A percentile compares a stretch with the other conserved stretches of the same genome.
Conservation (phyloP, 2,329 filamentous ascomycete genomes). For the Apiospora saccharicola region DNA sequence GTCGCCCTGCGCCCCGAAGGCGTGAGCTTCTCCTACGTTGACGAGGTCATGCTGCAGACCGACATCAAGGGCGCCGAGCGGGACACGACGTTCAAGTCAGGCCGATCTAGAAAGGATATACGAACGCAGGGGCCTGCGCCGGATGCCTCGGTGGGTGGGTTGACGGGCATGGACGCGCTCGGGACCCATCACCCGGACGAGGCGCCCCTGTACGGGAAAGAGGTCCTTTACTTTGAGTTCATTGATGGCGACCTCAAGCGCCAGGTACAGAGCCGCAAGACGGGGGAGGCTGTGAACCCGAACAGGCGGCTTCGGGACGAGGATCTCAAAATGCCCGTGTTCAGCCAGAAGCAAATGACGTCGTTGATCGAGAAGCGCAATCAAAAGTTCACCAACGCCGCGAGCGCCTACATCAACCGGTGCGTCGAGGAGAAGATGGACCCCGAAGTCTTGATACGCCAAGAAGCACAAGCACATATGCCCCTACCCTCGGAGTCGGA, state of each 20-base stretch:
- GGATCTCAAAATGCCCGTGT: slow-evolving; percentile 89
- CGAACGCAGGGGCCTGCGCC: slow-evolving; percentile 57
- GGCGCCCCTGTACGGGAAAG: slow-evolving; percentile 52
- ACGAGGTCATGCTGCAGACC: slow-evolving; percentile 82
- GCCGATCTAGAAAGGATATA: slow-evolving; percentile 59
- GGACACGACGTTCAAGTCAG: slow-evolving; percentile 70
- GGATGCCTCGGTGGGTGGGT: slow-evolving; percentile 64
- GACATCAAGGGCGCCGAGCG: slow-evolving; percentile 74
- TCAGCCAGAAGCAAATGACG: slow-evolving; percentile 91
- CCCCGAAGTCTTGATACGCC: slow-evolving; percentile 69
- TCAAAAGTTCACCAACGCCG: slow-evolving; percentile 77
- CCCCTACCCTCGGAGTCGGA: slow-evolving; percentile 63
- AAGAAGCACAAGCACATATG: slow-evolving; percentile 65
- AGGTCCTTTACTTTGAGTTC: slow-evolving; percentile 91
- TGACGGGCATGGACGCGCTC: slow-evolving; percentile 57
- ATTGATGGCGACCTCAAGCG: slow-evolving; percentile 89
- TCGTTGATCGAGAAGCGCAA: slow-evolving; percentile 90
- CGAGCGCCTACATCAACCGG: slow-evolving; percentile 78
- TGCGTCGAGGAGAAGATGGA: slow-evolving; percentile 72
- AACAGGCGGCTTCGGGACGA: slow-evolving; percentile 76
- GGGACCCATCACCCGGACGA: slow-evolving; percentile 43
- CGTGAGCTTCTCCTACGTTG: slow-evolving; percentile 85
- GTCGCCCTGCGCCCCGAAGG: slow-evolving; percentile 78
- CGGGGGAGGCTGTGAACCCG: slow-evolving; percentile 74
- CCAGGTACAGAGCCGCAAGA: slow-evolving; percentile 75